Conservation (phyloP, 306 rosid species). For the Arachis hypogaea region DNA sequence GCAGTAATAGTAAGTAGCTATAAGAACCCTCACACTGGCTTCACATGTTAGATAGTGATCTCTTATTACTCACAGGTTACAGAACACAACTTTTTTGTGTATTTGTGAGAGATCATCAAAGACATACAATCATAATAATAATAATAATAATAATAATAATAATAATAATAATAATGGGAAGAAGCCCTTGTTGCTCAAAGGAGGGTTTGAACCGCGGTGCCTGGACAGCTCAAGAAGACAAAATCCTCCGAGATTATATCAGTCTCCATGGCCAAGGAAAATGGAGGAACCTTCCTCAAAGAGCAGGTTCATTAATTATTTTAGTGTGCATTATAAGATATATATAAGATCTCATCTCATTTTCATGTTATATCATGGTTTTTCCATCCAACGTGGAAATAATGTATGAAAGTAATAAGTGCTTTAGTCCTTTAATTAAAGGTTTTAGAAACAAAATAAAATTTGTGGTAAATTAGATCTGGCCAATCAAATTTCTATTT, state of each 20-base stretch:
- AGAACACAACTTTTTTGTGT: too few species aligned
- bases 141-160: constrained; percentile 11
- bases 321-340: not conserved
- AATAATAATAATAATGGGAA: constrained; percentile 29
- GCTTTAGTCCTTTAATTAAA: too few species aligned
- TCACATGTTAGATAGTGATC: too few species aligned
- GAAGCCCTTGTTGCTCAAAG: constrained; percentile 44
- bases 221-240: constrained; percentile 51
- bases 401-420: too few species aligned
- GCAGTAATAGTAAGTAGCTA: too few species aligned
- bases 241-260: constrained; percentile 41
- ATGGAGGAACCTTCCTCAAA: constrained; percentile 48
- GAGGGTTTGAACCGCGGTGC: constrained; percentile 48
- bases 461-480: too few species aligned
- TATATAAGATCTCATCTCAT: too few species aligned
- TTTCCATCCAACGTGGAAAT: too few species aligned
- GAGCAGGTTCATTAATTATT: constrained; percentile 32
- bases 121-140: not conserved
- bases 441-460: too few species aligned
- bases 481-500: too few species aligned
- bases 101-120: not conserved
- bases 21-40: not conserved
- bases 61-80: too few species aligned
- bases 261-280: constrained; percentile 43
- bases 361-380: too few species aligned